Percentiles rank a stretch among this genome's conserved stretches.
These are phyloP conservation scores for Blastocladiella emersonii DNA, from an alignment of 371 early-diverging fungal species.

Conservation along the genomic window DNA sequence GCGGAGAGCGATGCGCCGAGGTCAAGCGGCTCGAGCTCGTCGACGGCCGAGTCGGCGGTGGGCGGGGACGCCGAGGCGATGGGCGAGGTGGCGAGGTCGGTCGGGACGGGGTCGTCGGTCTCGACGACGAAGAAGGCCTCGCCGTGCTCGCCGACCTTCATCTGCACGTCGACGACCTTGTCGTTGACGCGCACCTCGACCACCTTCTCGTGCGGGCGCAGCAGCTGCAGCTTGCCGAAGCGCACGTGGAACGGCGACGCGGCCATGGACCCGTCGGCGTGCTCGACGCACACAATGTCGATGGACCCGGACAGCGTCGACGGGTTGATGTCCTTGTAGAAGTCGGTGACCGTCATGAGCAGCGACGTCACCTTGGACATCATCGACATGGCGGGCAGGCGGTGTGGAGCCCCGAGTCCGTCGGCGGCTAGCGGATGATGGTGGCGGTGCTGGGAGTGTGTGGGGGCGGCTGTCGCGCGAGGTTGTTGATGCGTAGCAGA, in stretches of 20 bases:
- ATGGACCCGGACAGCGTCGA: conserved; percentile 96
- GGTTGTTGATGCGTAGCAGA: too few relatives aligned
- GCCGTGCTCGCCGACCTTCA: conserved; percentile 97
- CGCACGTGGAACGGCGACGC: conserved; percentile 98
- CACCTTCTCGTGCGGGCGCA: conserved; percentile 77
- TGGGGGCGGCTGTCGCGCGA: too few relatives aligned
- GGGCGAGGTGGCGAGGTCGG: conserved; percentile 83
- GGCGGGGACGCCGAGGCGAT: conserved; percentile 36
- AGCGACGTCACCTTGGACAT: conserved; percentile 23
- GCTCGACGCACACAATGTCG: conserved; percentile 92
- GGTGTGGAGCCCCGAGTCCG: too few relatives aligned
- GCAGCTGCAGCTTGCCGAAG: conserved; percentile 89
- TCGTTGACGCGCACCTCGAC: conserved; percentile 88
- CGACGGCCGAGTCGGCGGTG: conserved; percentile 20
- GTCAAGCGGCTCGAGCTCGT: conserved; percentile 22
- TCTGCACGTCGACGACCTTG: conserved; percentile 50
- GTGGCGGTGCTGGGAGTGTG: too few relatives aligned
- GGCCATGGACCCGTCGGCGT: conserved; percentile 55
- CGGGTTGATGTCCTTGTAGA: conserved; percentile 96
- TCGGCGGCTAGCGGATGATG: too few relatives aligned
- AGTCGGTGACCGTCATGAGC: conserved; percentile 66
- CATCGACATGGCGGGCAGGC: too few relatives aligned
- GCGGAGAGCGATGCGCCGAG: neutral
- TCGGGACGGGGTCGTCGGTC: conserved; percentile 66
- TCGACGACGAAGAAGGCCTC: conserved; percentile 96